A percentile compares a stretch with the other conserved stretches of the same genome.
Conservation (phyloP, 2,329 filamentous ascomycete species). For the Claviceps paspali region DNA sequence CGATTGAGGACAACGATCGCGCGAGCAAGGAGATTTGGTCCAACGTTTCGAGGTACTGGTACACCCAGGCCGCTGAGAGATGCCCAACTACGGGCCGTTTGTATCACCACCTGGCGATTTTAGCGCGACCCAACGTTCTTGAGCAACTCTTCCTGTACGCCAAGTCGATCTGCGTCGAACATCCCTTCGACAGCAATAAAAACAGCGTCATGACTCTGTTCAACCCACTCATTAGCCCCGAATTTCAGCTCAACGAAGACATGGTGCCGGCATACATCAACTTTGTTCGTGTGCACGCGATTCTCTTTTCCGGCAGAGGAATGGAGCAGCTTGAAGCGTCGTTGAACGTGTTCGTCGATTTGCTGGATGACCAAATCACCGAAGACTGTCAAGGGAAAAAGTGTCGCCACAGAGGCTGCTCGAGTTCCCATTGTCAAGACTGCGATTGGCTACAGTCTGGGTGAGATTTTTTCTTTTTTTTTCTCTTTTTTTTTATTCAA, state of each 20-base stretch:
- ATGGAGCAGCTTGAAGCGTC: constrained; percentile 30
- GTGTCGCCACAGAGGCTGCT: too few relatives aligned
- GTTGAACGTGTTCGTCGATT: constrained; percentile 31
- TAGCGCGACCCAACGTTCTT: constrained; percentile 53
- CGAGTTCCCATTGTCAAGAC: too few relatives aligned
- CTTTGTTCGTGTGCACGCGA: constrained; percentile 49
- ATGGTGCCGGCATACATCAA: constrained; percentile 33
- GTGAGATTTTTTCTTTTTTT: constrained; percentile 9
- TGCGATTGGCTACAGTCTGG: constrained; percentile 37
- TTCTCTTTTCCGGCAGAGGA: constrained; percentile 41
- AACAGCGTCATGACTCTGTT: constrained; percentile 59
- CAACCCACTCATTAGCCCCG: constrained; percentile 33
- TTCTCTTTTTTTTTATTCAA: background rate
- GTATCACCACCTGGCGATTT: constrained; percentile 76
- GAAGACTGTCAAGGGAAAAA: too few relatives aligned
- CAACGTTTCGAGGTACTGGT: constrained; percentile 68
- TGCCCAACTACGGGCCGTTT: constrained; percentile 61
- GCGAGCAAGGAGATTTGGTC: constrained; percentile 70
- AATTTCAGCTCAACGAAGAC: constrained; percentile 16
- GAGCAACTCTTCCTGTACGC: constrained; percentile 60
- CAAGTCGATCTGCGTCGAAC: constrained; percentile 52
- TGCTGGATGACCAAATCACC: constrained; percentile 43
- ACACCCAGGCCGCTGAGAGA: constrained; percentile 64
- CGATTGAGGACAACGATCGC: constrained; percentile 71
- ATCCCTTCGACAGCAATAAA: constrained; percentile 51